A percentile compares a stretch with the other conserved stretches of the same genome.
phyloP scores from a whole-genome alignment of 2,329 filamentous ascomycete genomes.

The Tothia fuscella region DNA sequence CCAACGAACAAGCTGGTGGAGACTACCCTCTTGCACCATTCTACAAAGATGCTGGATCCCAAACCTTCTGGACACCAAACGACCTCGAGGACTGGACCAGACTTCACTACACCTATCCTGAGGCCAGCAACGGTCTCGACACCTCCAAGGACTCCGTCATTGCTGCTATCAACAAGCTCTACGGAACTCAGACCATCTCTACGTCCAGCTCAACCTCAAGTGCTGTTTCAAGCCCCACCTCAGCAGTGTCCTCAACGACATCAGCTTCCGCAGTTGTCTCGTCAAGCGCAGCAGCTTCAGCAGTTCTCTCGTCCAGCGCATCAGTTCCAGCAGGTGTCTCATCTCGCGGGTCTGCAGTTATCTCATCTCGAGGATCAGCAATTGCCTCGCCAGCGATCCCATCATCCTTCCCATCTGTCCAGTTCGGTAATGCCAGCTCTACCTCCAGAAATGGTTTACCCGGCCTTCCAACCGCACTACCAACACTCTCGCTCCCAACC shows the following conservation, averaged over 20 bases:
- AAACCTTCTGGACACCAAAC: slow-evolving; percentile 2
- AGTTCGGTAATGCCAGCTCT: background rate
- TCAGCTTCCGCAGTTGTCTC: background rate
- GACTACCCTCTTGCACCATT: slow-evolving; percentile 1
- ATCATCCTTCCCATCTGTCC: background rate
- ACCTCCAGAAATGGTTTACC: background rate
- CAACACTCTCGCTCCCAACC: too few species aligned
- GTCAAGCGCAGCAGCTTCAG: background rate
- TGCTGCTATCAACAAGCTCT: slow-evolving; percentile 2
- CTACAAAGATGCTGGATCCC: background rate
- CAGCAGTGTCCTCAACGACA: background rate
- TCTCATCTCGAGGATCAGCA: background rate
- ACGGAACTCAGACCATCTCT: background rate
- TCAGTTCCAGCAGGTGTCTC: background rate
- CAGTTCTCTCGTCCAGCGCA: background rate
- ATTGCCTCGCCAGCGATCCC: background rate
- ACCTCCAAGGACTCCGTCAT: background rate
- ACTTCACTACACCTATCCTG: slow-evolving; percentile 8
- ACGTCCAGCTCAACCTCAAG: background rate
- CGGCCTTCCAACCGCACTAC: background rate
- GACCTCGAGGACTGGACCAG: background rate
- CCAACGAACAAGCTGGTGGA: background rate
- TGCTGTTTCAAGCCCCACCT: background rate
- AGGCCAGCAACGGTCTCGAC: background rate
- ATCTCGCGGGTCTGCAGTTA: background rate